Conservation (phyloP, 768 basidiomycete species). For the Leccinellum luteum region DNA sequence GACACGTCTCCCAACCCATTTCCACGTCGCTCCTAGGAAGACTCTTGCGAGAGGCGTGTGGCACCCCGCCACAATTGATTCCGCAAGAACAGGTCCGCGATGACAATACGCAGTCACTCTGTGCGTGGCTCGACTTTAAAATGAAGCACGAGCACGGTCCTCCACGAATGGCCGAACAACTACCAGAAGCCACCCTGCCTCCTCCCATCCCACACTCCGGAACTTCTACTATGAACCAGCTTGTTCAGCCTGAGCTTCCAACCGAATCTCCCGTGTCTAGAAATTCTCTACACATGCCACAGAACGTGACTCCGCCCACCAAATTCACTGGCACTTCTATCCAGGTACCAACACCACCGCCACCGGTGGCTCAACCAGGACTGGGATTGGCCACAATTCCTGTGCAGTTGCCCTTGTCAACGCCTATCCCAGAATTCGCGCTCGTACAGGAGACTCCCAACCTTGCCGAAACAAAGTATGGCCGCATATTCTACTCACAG, state of each 20-base stretch:
- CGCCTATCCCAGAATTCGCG: background rate
- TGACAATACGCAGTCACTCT: background rate
- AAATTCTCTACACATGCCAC: background rate
- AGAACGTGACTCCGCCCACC: background rate
- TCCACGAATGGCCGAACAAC: background rate
- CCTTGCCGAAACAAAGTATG: background rate
- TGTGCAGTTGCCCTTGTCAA: background rate
- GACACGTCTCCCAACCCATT: background rate
- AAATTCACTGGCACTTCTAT: background rate
- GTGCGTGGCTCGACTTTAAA: background rate
- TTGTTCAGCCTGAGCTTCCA: background rate
- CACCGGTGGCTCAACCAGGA: background rate
- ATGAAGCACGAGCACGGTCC: background rate
- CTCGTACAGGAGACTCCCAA: background rate
- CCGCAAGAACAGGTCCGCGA: background rate
- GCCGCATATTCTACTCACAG: background rate
- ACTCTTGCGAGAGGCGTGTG: constrained; percentile 6
- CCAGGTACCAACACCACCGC: background rate
- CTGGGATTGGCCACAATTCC: background rate
- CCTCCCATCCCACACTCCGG: background rate
- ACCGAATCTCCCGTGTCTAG: background rate
- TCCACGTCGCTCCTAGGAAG: background rate
- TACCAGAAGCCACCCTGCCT: background rate
- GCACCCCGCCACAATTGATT: background rate
- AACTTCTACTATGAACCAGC: background rate